These are phyloP conservation scores for Sicyos baderoa DNA, from an alignment of 306 rosid species.

Conservation along the genomic window DNA sequence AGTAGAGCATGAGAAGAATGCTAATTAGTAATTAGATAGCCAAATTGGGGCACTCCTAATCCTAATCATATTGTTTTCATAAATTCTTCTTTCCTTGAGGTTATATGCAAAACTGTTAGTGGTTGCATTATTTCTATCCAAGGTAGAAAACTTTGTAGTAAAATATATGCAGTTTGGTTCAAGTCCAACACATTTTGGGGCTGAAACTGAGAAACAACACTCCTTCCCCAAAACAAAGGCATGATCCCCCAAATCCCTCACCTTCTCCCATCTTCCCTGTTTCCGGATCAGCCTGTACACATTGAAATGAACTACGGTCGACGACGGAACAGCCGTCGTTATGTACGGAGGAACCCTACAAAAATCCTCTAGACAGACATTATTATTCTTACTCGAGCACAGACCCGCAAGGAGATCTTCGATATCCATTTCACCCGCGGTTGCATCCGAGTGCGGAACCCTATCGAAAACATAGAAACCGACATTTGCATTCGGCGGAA, in stretches of 20 bases:
- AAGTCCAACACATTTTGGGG: constrained; percentile 21
- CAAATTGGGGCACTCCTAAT: constrained; percentile 28
- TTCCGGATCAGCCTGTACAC: constrained; percentile 37
- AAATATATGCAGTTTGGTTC: constrained; percentile 34
- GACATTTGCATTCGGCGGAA: no score
- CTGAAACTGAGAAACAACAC: constrained; percentile 24
- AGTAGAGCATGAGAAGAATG: background rate
- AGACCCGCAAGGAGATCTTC: no score
- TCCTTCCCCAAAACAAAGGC: constrained; percentile 31
- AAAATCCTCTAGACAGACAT: no score
- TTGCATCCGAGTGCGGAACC: no score
- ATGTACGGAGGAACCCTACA: no score
- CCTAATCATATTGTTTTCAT: constrained; percentile 26
- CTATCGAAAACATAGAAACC: no score
- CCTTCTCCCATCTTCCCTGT: constrained; percentile 33
- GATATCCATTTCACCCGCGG: no score
- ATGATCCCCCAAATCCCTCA: constrained; percentile 28
- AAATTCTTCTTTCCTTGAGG: constrained; percentile 30
- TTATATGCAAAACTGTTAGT: constrained; percentile 31
- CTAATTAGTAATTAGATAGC: background rate
- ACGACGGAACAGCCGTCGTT: background rate
- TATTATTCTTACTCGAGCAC: no score
- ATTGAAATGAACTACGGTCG: constrained; percentile 33
- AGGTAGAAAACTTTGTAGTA: background rate
- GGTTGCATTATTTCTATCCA: constrained; percentile 17